A percentile compares a stretch with the other conserved stretches of the same genome.
Conservation (phyloP, 257 asterid genomes). For the Penstemon eatonii region DNA sequence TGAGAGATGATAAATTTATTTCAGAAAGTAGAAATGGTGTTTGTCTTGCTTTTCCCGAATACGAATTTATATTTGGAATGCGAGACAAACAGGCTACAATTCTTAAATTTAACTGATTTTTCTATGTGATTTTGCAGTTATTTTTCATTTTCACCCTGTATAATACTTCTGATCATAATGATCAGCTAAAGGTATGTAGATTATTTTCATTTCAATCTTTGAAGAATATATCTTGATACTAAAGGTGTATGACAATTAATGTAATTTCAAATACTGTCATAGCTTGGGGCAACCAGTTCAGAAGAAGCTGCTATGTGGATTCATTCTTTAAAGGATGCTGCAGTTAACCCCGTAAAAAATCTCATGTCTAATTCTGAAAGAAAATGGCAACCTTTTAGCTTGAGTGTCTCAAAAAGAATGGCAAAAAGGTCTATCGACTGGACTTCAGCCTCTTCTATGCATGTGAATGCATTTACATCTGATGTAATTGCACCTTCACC, state of each 20-base stretch:
- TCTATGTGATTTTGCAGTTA: conserved; percentile 46
- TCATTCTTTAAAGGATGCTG: conserved; percentile 82
- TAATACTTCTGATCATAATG: conserved; percentile 83
- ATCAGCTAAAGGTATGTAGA: conserved; percentile 79
- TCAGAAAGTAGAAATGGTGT: too few relatives aligned
- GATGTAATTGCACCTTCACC: conserved; percentile 96
- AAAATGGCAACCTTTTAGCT: too few relatives aligned
- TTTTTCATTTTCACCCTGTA: conserved; percentile 63
- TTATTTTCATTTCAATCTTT: too few relatives aligned
- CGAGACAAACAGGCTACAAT: background rate
- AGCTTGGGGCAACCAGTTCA: conserved; percentile 98
- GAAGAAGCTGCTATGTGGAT: conserved; percentile 98
- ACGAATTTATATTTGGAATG: too few relatives aligned
- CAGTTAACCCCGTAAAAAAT: conserved; percentile 14
- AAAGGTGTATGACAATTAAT: too few relatives aligned
- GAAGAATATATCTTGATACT: too few relatives aligned
- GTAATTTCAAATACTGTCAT: background rate
- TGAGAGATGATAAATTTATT: too few relatives aligned
- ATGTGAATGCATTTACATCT: conserved; percentile 62
- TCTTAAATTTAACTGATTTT: conserved; percentile 23
- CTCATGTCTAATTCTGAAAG: too few relatives aligned
- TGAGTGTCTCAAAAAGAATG: too few relatives aligned
- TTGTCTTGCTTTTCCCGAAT: too few relatives aligned
- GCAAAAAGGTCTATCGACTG: conserved; percentile 50
- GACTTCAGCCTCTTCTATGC: conserved; percentile 67